Base-by-base conservation (phyloP, 169 alveolate species). In the Perkinsus marinus region DNA sequence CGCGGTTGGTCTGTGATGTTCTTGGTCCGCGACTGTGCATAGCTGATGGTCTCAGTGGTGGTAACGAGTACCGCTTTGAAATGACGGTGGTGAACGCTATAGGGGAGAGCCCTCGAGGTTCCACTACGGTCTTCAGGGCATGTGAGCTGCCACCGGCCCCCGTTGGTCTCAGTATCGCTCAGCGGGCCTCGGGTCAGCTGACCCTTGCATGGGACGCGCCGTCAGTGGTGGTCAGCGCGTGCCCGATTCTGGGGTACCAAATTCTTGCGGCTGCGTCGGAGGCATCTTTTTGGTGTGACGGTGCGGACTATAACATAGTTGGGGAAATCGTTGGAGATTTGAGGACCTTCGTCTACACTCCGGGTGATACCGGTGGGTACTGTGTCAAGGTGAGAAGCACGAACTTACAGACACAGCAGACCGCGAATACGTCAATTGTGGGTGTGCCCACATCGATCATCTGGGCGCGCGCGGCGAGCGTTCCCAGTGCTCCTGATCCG, bases 211-310 rank as follows among this genome's bases (percentile, higher is more conserved):
- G 39, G 69, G 26, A 69, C 36, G 69, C 57, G 16, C 91, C 68
- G 19, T 36, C 91, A 13, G 6, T 90, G 91, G 91, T 6, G 9
- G 39, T 26, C 13, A 39, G 69, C 6, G 69, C 43, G 26, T 90
- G 91, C 91, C 91, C 91, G 79, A 90, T 90, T 17, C 69, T 90
- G 6, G 91, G 91, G 69, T 90, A 90, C 22, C 79, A 57, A 57
- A 57, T 57, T 16, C 79, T 57, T 26, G 79, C 79, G 79, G 79
- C 79, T 57, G 79, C 79, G 79, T 57, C 79, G 22, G 79, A 57
- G 79, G 79, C 79, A 57, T 57, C 79, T 13, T 57, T 6, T 30
- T 57, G 79, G 79, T 57, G 79, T 16, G 79, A 57, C 79, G 5
- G 36, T 5, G 79, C 34, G 79, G 22, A 13, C 37, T 57, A 57